Conservation (phyloP, 2,329 filamentous ascomycete genomes). For the Sordariomycetes sp. region DNA sequence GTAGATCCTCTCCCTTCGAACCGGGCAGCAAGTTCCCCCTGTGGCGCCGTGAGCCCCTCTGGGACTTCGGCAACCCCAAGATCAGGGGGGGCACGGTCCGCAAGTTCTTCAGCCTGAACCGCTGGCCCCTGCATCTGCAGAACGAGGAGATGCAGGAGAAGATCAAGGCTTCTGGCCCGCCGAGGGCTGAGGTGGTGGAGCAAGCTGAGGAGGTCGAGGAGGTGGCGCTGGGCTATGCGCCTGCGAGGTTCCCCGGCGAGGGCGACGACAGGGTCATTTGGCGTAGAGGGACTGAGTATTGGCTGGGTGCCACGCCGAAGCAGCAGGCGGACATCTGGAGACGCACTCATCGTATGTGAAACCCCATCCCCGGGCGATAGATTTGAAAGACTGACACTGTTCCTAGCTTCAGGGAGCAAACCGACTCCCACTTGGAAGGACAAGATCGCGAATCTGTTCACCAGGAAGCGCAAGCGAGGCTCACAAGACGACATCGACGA, state of each 20-base stretch:
- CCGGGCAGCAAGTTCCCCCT: not conserved
- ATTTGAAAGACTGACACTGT: no score
- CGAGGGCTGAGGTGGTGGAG: no score
- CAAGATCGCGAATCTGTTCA: not conserved
- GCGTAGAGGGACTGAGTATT: slow-evolving; percentile 14
- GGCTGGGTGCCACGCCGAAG: slow-evolving; percentile 18
- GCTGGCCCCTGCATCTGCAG: slow-evolving; percentile 37
- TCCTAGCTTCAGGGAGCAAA: no score
- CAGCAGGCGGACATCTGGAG: no score
- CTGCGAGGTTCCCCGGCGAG: no score
- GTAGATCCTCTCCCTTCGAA: no score
- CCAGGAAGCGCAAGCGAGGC: slow-evolving; percentile 1
- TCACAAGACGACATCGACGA: no score
- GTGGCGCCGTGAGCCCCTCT: slow-evolving; percentile 17
- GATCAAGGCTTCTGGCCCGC: slow-evolving; percentile 11
- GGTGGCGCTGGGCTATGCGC: no score
- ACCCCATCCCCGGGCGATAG: no score
- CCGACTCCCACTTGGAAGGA: not conserved
- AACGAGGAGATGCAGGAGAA: slow-evolving; percentile 14
- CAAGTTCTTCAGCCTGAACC: slow-evolving; percentile 33
- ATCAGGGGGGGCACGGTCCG: slow-evolving; percentile 6
- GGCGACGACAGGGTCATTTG: no score
- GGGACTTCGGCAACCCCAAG: slow-evolving; percentile 18
- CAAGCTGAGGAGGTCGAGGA: not conserved
- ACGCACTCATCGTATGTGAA: no score